A percentile compares a stretch with the other conserved stretches of the same genome.
Evolutionary conservation across 2,329 filamentous ascomycete species (phyloP).

Genomic region (Colletotrichum camelliae): DNA sequence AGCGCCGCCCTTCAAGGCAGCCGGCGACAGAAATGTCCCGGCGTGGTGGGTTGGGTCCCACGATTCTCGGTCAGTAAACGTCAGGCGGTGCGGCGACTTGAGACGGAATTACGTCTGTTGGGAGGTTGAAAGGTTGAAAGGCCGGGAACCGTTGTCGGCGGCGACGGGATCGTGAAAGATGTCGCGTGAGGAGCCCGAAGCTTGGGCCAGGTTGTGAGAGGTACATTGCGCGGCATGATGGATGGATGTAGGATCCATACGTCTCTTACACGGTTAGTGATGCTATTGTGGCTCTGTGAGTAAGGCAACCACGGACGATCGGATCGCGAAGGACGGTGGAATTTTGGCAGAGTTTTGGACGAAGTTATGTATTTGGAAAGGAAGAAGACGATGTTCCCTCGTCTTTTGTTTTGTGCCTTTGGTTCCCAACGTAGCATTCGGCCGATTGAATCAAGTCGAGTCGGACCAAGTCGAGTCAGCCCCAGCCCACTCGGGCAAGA

Average conservation of each 20-base stretch:
- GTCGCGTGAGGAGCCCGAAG: not conserved
- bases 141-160: not conserved
- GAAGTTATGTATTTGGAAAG: not conserved
- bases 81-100: not conserved
- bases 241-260: not conserved
- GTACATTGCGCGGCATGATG: not conserved
- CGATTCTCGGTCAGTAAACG: not conserved
- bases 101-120: slow-evolving; percentile 3
- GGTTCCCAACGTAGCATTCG: not conserved
- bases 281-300: not conserved
- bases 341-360: not conserved
- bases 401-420: not conserved
- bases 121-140: not conserved
- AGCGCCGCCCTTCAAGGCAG: not conserved
- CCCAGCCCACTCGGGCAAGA: not conserved
- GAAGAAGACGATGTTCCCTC: not conserved
- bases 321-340: not conserved
- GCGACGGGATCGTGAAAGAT: not conserved
- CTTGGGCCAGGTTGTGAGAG: not conserved
- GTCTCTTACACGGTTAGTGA: not conserved
- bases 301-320: not conserved
- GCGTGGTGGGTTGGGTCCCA: not conserved
- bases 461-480: not conserved
- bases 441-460: not conserved
- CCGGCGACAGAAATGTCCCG: not conserved